A percentile compares a stretch with the other conserved stretches of the same genome.
Evolutionary conservation across 345 rosid genomes (phyloP).

Genomic region (Citrus sinensis): DVS_A1.0 CM039162.1:28140501-28141000

Average conservation of each 20-base stretch:
- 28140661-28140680: slow-evolving; percentile 81
- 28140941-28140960: slow-evolving; percentile 29
- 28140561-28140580: slow-evolving; percentile 7
- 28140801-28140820: slow-evolving; percentile 29
- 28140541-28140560: background rate
- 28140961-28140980: slow-evolving; percentile 39
- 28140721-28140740: slow-evolving; percentile 77
- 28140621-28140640: slow-evolving; percentile 77
- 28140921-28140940: slow-evolving; percentile 40
- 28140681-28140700: slow-evolving; percentile 61
- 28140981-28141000: slow-evolving; percentile 45
- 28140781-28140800: slow-evolving; percentile 61
- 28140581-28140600: background rate
- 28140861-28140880: slow-evolving; percentile 79
- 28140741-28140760: slow-evolving; percentile 85
- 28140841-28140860: slow-evolving; percentile 66
- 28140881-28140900: slow-evolving; percentile 36
- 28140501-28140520: background rate
- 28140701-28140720: slow-evolving; percentile 74
- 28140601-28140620: slow-evolving; percentile 91
- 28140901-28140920: slow-evolving; percentile 24
- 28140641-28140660: slow-evolving; percentile 66
- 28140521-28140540: slow-evolving; percentile 9
- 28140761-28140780: slow-evolving; percentile 88
- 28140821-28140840: slow-evolving; percentile 53